Evolutionary conservation across 2,329 filamentous ascomycete species (phyloP).

Genomic region (Acrocalymma vagum): DNA sequence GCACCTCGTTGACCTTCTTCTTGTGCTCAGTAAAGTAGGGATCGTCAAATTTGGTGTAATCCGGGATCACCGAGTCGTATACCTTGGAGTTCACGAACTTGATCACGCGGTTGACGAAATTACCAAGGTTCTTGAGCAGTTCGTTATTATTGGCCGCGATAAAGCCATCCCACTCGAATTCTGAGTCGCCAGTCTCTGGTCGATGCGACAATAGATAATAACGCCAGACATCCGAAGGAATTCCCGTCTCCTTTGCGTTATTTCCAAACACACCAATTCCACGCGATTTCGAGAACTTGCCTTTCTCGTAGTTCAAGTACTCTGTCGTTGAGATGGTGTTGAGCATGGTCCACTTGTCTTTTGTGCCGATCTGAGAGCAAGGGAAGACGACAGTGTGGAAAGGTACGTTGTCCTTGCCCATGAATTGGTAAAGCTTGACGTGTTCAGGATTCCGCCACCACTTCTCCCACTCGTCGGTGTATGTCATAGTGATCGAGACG

Average conservation of each 20-base stretch:
- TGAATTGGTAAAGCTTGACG: slow-evolving; percentile 87
- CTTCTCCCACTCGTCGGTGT: slow-evolving; percentile 88
- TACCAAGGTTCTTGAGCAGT: slow-evolving; percentile 77
- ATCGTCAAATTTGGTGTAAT: slow-evolving; percentile 65
- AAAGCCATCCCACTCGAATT: slow-evolving; percentile 90
- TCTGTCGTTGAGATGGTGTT: slow-evolving; percentile 90
- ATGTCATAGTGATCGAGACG: slow-evolving; percentile 91
- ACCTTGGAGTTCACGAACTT: slow-evolving; percentile 77
- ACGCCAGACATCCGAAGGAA: slow-evolving; percentile 88
- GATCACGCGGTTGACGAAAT: slow-evolving; percentile 65
- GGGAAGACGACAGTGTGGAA: slow-evolving; percentile 96
- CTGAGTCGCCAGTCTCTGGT: slow-evolving; percentile 84
- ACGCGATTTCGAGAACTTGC: slow-evolving; percentile 90
- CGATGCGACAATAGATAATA: slow-evolving; percentile 89
- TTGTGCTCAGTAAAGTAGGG: slow-evolving; percentile 54
- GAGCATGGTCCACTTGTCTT: slow-evolving; percentile 87
- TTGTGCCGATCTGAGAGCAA: slow-evolving; percentile 82
- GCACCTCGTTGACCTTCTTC: slow-evolving; percentile 70
- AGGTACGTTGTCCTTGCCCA: slow-evolving; percentile 90
- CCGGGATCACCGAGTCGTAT: slow-evolving; percentile 74
- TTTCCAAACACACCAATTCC: slow-evolving; percentile 92
- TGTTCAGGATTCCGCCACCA: slow-evolving; percentile 95
- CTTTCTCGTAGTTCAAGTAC: slow-evolving; percentile 58
- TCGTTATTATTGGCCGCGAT: slow-evolving; percentile 88
- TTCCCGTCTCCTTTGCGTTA: slow-evolving; percentile 84